These are phyloP conservation scores for Mucor piriformis DNA, from an alignment of 371 early-diverging fungal genomes.

Conservation along the genomic window DNA sequence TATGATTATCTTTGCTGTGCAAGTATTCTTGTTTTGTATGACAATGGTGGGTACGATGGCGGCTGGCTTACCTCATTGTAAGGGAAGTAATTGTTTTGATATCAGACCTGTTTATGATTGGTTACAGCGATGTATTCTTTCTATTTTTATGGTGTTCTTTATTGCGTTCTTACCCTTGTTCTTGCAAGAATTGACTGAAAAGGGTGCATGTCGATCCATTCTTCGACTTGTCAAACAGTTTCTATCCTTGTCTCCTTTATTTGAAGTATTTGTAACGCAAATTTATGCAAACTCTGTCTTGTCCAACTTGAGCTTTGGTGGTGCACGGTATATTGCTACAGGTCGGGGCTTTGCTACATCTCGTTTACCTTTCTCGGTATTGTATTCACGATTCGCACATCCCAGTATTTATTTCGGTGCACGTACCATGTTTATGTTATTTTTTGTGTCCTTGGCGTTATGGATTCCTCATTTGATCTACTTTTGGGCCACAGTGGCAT, in stretches of 20 bases:
- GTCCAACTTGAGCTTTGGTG: slow-evolving; percentile 84
- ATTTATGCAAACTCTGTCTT: slow-evolving; percentile 84
- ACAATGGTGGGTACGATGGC: slow-evolving; percentile 76
- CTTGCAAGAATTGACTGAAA: slow-evolving; percentile 85
- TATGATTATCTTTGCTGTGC: slow-evolving; percentile 85
- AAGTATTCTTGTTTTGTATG: slow-evolving; percentile 83
- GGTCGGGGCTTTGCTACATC: slow-evolving; percentile 92
- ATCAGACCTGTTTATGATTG: slow-evolving; percentile 76
- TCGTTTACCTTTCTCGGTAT: slow-evolving; percentile 75
- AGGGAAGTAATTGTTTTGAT: slow-evolving; percentile 68
- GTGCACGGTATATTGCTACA: slow-evolving; percentile 86
- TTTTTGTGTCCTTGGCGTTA: slow-evolving; percentile 74
- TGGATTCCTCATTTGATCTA: slow-evolving; percentile 80
- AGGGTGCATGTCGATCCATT: slow-evolving; percentile 75
- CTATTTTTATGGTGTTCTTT: slow-evolving; percentile 79
- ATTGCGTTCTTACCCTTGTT: slow-evolving; percentile 87
- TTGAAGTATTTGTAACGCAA: slow-evolving; percentile 91
- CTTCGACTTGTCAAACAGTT: slow-evolving; percentile 82
- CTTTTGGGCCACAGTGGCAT: slow-evolving; percentile 82
- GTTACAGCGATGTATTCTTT: slow-evolving; percentile 78
- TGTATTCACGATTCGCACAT: slow-evolving; percentile 83
- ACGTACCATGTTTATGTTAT: slow-evolving; percentile 70
- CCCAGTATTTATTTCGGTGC: slow-evolving; percentile 85
- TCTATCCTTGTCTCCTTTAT: slow-evolving; percentile 81
- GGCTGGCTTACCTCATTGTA: slow-evolving; percentile 54